Evolutionary conservation across 352 stramenopile species (phyloP), one percentile per base, ranked within the genome.

Genomic region (Globisporangium cederbergense): DNA sequence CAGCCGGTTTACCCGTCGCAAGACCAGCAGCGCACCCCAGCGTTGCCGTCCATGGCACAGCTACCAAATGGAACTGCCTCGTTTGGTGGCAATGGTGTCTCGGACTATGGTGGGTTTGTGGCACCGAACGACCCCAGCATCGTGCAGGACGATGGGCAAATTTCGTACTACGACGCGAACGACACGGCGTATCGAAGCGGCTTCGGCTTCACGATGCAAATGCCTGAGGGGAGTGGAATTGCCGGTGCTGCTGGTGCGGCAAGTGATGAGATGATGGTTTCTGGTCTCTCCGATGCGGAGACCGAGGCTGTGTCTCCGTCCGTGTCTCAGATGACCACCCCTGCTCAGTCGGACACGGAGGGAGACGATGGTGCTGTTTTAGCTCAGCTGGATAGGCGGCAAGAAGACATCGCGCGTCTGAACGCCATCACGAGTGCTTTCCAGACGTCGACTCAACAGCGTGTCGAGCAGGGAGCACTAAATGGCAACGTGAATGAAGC

Each of bases 151-250:
- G 73, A 82, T 61, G 52, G 74, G 32, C 75, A 77, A n/a, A 73
- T 90, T 18, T 78, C 75, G 57, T 92, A 79, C 58, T 92, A 83
- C 45, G 81, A 90, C 57, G 75, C 81, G 2, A 89, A 90, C 18
- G 80, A 68, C 18, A 88, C 80, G 40, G 84, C 79, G 0, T 93
- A 81, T 55, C 81, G 84, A 25, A 83, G 75, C 53, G 71, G 67
- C 13, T 77, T 80, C 55, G 72, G 81, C 34, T 88, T 90, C 50
- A 77, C 86, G 43, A 22, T 36, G 60, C 81, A 38, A 64, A 77
- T 63, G 28, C 32, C 13, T 63, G 50, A 49, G 20, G 20, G 40
- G 6, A 43, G 53, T 4, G 59, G 14, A 16, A 13, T 7, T 49
- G 58, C 54, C 25, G 25, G 25, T 4, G 55, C 42, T 25, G 55